A percentile compares a stretch with the other conserved stretches of the same genome.
phyloP scores from a whole-genome alignment of 305 asterid species.

The Withania somnifera region DNA sequence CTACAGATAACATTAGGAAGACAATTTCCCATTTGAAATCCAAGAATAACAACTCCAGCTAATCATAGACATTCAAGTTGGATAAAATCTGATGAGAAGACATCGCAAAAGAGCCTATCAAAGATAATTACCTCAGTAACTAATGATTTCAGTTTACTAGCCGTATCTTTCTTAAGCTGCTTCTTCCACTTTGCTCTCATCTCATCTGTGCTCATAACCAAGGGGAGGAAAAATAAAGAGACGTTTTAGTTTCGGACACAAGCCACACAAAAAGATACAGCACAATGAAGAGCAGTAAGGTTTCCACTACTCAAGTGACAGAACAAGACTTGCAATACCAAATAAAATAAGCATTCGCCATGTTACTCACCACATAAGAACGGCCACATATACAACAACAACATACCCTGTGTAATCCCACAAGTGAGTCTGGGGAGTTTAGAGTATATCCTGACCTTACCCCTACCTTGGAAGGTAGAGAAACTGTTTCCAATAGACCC shows the following conservation, averaged over 20 bases:
- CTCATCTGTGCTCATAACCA: constrained; percentile 55
- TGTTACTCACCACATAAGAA: background rate
- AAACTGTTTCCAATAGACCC: no score
- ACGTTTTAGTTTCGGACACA: background rate
- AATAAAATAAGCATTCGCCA: background rate
- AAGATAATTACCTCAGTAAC: constrained; percentile 62
- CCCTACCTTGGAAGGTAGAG: no score
- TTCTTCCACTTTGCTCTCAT: constrained; percentile 85
- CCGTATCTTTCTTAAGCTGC: constrained; percentile 82
- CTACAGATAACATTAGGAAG: background rate
- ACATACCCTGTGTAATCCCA: no score
- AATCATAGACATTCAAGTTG: background rate
- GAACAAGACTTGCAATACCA: background rate
- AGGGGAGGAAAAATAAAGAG: background rate
- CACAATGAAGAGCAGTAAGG: background rate
- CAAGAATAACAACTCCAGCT: background rate
- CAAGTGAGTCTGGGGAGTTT: no score
- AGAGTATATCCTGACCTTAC: no score
- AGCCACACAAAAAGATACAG: background rate
- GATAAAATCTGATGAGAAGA: background rate
- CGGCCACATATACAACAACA: background rate
- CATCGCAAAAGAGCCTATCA: background rate
- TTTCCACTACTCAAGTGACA: background rate
- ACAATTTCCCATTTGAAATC: background rate
- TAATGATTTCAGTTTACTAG: constrained; percentile 66